Percentiles rank a stretch among this genome's conserved stretches.
Evolutionary conservation across 441 rosid species (phyloP).

Genomic region (Codiaeum variegatum): DNA sequence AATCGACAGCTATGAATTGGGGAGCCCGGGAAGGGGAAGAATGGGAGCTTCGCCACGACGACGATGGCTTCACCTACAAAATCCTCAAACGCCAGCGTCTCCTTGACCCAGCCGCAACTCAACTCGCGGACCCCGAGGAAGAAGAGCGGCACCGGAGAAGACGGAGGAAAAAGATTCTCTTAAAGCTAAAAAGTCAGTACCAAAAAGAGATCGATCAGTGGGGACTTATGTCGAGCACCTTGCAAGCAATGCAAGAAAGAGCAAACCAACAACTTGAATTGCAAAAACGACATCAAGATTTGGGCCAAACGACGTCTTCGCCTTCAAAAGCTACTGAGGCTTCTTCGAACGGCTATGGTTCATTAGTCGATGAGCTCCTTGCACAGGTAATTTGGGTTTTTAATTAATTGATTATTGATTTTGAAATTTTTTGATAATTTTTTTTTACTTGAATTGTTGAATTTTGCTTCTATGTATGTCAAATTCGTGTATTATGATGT

Average conservation of each 20-base stretch:
- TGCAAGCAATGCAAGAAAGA: conserved; percentile 46
- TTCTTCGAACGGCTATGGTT: conserved; percentile 25
- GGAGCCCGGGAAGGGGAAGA: conserved; percentile 32
- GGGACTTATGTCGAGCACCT: conserved; percentile 55
- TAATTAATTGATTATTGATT: neutral
- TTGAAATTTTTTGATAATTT: neutral
- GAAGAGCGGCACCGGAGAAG: conserved; percentile 43
- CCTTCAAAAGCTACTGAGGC: conserved; percentile 13
- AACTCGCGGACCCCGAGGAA: conserved; percentile 37
- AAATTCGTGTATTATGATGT: neutral
- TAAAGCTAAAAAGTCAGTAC: conserved; percentile 51
- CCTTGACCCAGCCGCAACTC: conserved; percentile 22
- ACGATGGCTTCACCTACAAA: conserved; percentile 77
- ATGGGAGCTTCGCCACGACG: conserved; percentile 74
- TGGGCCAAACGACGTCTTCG: conserved; percentile 26
- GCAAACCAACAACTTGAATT: conserved; percentile 25
- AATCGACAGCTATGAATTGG: conserved; percentile 8
- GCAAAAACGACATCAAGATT: conserved; percentile 16
- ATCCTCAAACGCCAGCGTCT: conserved; percentile 50
- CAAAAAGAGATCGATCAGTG: conserved; percentile 54
- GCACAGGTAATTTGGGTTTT: conserved; percentile 49
- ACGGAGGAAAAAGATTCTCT: conserved; percentile 43
- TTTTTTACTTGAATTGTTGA: neutral
- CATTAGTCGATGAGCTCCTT: conserved; percentile 50
- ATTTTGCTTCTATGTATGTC: neutral